Evolutionary conservation across 169 alveolate species (phyloP), one percentile per base, ranked within the genome.

Genomic region (Plasmodium berghei): DNA sequence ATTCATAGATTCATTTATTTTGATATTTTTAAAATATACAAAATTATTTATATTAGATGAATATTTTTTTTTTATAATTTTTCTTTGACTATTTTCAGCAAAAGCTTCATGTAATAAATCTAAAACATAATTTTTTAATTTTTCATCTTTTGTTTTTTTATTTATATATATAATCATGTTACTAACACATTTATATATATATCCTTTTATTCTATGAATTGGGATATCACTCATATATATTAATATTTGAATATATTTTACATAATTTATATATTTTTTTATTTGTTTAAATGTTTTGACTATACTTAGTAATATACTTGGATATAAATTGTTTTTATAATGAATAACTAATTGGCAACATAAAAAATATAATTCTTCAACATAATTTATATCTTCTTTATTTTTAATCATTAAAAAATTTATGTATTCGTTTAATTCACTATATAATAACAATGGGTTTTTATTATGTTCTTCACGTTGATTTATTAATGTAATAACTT

Each of bases 321-420:
- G 8, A 70, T 62, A 77, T 8, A 77, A 24, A 52, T 20, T 52
- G 49, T 77, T 49, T 48, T 77, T 77, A 22, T 26, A 56, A 18
- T 56, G 73, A 55, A 77, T 58, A 28, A 64, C 4, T 5, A 77
- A 2, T 45, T 77, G 89, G 8, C 71, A 22, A 10, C 49, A 9
- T 40, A 77, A 58, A 45, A 77, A 77, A 45, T 63, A 77, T 20
- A 77, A 46, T 46, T 77, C 89, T 56, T 77, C 89, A n/a, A 46
- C 56, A 45, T 49, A 77, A 46, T 77, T 77, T 77, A 77, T 48
- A 28, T 49, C 70, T 18, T 63, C 77, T 28, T 77, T 77, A 20
- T 45, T 69, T 45, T 40, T 64, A 18, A 77, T 42, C 89, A 77
- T 77, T 56, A 77, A 20, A 0, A 26, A 42, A 14, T 77, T 77